Evolutionary conservation across 441 rosid genomes (phyloP).

Genomic region (Breynia disticha): DNA sequence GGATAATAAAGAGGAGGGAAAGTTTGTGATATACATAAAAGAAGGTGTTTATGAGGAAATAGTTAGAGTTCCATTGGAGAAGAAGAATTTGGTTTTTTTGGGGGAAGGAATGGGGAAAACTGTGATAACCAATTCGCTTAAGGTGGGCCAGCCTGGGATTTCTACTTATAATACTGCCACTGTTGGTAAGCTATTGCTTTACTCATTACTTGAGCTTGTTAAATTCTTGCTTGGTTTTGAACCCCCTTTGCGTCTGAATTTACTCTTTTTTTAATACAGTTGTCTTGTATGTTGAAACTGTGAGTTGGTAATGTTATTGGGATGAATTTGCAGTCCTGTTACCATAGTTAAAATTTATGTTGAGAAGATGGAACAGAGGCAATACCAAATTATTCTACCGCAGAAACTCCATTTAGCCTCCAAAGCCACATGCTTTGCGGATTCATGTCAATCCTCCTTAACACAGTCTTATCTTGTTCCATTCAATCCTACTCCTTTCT

Average conservation of each 20-base stretch:
- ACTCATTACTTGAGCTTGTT: no score
- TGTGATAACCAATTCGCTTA: slow-evolving; percentile 59
- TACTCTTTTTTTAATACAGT: no score
- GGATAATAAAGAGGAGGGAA: slow-evolving; percentile 20
- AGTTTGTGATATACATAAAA: slow-evolving; percentile 59
- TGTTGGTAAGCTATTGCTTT: slow-evolving; percentile 76
- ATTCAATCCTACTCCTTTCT: slow-evolving; percentile 37
- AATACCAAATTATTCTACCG: no score
- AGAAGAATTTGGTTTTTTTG: slow-evolving; percentile 59
- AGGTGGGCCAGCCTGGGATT: slow-evolving; percentile 47
- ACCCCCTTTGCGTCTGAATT: no score
- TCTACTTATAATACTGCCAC: slow-evolving; percentile 69
- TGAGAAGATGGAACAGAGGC: no score
- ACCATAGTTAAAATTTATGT: no score
- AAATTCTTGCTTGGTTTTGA: no score
- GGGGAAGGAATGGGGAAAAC: slow-evolving; percentile 90
- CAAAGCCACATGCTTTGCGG: slow-evolving; percentile 50
- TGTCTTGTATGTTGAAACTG: no score
- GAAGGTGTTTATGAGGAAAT: slow-evolving; percentile 76
- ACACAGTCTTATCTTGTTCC: slow-evolving; percentile 32
- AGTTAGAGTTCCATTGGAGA: slow-evolving; percentile 66
- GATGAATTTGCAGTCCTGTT: no score
- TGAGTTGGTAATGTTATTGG: no score
- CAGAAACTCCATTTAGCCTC: slow-evolving; percentile 31
- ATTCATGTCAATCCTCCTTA: slow-evolving; percentile 43